Conservation (phyloP, 768 basidiomycete species). For the Macrolepiota dolichaula region DNA sequence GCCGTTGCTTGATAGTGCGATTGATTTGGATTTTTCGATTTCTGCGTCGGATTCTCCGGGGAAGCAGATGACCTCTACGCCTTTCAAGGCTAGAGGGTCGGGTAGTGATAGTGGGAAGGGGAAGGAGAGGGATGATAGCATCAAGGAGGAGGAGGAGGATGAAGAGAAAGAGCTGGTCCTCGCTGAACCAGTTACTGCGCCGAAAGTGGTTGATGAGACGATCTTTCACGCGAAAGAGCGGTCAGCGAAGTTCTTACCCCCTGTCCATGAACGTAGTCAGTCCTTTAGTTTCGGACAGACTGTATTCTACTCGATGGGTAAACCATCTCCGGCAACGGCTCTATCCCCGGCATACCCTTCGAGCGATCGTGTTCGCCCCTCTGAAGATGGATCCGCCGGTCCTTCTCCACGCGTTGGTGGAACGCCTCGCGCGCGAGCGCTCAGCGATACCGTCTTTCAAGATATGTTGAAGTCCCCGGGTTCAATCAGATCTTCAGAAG, state of each 20-base stretch:
- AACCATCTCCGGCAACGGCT: conserved; percentile 17
- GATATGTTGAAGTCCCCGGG: conserved; percentile 41
- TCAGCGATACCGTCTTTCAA: conserved; percentile 66
- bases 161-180: conserved; percentile 17
- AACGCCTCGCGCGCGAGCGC: conserved; percentile 43
- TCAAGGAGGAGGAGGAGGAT: conserved; percentile 17
- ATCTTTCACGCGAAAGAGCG: conserved; percentile 44
- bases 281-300: conserved; percentile 68
- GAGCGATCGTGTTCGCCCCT: conserved; percentile 23
- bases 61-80: conserved; percentile 41
- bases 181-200: conserved; percentile 17
- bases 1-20: conserved; percentile 29
- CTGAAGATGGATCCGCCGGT: neutral
- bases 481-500: conserved; percentile 38
- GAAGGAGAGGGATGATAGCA: conserved; percentile 21
- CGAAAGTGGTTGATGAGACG: conserved; percentile 34
- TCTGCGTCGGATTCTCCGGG: conserved; percentile 14
- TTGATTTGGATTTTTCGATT: conserved; percentile 32
- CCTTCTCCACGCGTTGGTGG: conserved; percentile 10
- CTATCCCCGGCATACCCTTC: conserved; percentile 26
- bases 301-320: conserved; percentile 50
- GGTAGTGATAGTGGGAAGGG: conserved; percentile 37
- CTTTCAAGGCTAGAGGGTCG: conserved; percentile 27
- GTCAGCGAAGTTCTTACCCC: conserved; percentile 29
- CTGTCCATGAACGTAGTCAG: conserved; percentile 56